A percentile compares a stretch with the other conserved stretches of the same genome.
phyloP scores from a whole-genome alignment of 768 basidiomycete species.

The Boletus sp. region DNA sequence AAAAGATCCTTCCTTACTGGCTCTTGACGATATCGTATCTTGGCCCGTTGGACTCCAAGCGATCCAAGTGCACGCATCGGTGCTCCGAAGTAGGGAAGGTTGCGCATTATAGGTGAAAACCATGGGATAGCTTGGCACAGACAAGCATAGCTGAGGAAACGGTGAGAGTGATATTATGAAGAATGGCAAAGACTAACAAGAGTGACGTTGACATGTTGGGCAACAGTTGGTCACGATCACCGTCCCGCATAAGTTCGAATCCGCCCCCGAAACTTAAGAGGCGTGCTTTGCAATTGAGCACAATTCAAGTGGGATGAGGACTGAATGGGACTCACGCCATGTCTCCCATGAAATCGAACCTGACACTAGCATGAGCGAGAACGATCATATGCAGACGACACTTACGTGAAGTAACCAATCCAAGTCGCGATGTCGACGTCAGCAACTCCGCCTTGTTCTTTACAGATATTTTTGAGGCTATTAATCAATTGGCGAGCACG shows the following conservation, averaged over 20 bases:
- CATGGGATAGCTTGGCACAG: conserved; percentile 23
- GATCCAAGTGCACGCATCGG: conserved; percentile 28
- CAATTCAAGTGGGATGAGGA: background rate
- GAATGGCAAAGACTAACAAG: conserved; percentile 18
- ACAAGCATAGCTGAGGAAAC: conserved; percentile 8
- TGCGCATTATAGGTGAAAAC: conserved; percentile 22
- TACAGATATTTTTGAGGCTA: conserved; percentile 9
- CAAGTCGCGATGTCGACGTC: conserved; percentile 16
- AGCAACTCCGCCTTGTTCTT: conserved; percentile 10
- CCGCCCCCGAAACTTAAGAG: conserved; percentile 36
- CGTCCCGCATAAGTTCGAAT: conserved; percentile 37
- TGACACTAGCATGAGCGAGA: conserved; percentile 1
- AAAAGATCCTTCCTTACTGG: conserved; percentile 32
- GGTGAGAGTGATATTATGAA: conserved; percentile 4
- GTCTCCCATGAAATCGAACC: conserved; percentile 30
- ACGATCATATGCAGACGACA: background rate
- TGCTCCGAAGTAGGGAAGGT: conserved; percentile 32
- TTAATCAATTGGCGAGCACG: conserved; percentile 22
- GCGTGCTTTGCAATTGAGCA: background rate
- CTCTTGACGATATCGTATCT: conserved; percentile 21
- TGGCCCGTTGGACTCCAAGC: conserved; percentile 27
- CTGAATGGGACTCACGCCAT: conserved; percentile 25
- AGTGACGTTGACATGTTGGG: conserved; percentile 28
- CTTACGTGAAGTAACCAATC: conserved; percentile 26
- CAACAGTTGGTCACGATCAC: conserved; percentile 35